Percentiles rank a stretch among this genome's conserved stretches.
Evolutionary conservation across 73 alveolate genomes (phyloP).

Genomic region (Tetrahymena thermophila): DNA sequence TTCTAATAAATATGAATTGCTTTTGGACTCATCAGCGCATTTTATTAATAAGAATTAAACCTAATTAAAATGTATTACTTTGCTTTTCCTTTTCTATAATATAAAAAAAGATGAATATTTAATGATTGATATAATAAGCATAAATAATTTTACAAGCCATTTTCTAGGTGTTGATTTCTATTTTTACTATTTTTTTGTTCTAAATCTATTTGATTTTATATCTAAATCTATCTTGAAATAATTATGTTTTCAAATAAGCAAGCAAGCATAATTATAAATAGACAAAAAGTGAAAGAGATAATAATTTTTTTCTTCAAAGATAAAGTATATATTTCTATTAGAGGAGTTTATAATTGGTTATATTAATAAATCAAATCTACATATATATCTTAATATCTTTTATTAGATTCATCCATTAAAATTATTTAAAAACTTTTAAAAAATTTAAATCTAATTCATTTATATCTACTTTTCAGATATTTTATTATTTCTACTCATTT

Average conservation of each 20-base stretch:
- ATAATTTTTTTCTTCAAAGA: background rate
- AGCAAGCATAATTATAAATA: background rate
- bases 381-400: background rate
- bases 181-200: background rate
- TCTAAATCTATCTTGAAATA: background rate
- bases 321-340: background rate
- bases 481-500: background rate
- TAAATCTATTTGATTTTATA: background rate
- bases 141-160: background rate
- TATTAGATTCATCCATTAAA: background rate
- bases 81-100: background rate
- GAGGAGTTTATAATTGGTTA: background rate
- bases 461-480: background rate
- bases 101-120: background rate
- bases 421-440: background rate
- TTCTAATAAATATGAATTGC: background rate
- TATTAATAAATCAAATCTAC: background rate
- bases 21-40: background rate
- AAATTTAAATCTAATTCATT: background rate
- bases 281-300: background rate
- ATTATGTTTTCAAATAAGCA: background rate
- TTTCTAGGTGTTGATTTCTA: background rate
- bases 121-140: too few relatives aligned
- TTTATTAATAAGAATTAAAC: background rate
- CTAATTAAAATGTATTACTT: background rate